Evolutionary conservation across 371 early-diverging fungal species (phyloP), one percentile per base, ranked within the genome.

Genomic region (Amoeboaphelidium protococcarum): DNA sequence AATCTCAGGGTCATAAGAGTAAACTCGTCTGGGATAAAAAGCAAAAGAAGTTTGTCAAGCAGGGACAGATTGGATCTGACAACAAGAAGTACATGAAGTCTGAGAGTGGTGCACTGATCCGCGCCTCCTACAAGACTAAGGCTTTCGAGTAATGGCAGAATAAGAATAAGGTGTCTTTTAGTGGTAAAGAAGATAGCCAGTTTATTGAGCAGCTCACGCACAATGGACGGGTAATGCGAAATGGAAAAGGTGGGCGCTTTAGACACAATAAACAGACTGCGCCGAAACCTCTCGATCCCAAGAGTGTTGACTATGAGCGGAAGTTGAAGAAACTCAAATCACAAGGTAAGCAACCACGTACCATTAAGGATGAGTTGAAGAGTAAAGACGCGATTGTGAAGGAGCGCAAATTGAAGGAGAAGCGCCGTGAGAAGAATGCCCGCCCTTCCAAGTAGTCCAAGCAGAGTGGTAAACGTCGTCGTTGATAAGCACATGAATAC

Each of bases 31-130:
- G 96, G 96, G 94, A 95, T 57, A 64, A 74, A 42, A 84, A 78
- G 58, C 43, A 54, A 57, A 83, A 82, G 62, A 78, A 75, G 57
- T 91, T 87, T 67, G 73, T 82, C 42, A 58, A 72, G 23, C 77
- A 78, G 20, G 64, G 68, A 2, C 80, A 80, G 42, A 69, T 88
- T 52, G 96, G 92, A n/a, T 57, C 80, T 1, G 91, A 92, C 55
- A 92, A 92, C 68, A 82, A 83, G 59, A 95, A 92, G 68, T 55
- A 83, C 54, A 83, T 95, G 49, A 74, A 72, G 45, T 82, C 85
- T 2, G 96, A 92, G 52, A 76, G 73, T 46, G 96, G 96, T 41
- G 74, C 79, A 16, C 63, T 78, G 57, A 71, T 95, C 23, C 80
- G 83, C 1, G 96, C 92, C 1, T 67, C 77, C 3, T 90, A 74